Evolutionary conservation across 108 stramenopile genomes (phyloP).

Genomic region (Conticribra guillardii): DNA sequence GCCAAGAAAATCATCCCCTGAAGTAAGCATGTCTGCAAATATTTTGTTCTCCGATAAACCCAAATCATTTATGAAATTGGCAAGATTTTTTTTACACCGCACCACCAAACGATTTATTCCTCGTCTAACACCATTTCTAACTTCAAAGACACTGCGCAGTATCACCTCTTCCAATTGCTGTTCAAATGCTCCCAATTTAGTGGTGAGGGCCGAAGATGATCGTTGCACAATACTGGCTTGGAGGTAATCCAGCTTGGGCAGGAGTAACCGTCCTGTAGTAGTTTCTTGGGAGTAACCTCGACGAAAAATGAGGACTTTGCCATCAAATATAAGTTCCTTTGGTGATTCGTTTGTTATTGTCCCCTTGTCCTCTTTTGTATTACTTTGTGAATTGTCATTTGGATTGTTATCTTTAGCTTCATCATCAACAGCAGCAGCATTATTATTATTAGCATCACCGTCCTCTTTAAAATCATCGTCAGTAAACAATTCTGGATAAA

Average conservation of each 20-base stretch:
- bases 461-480: slow-evolving; percentile 27
- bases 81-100: no score
- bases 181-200: slow-evolving; percentile 48
- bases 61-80: slow-evolving; percentile 13
- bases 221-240: slow-evolving; percentile 81
- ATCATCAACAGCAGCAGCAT: no score
- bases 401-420: no score
- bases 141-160: background rate
- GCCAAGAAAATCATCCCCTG: background rate
- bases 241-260: slow-evolving; percentile 85
- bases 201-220: slow-evolving; percentile 55
- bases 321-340: slow-evolving; percentile 63
- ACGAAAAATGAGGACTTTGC: slow-evolving; percentile 71
- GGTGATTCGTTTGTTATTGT: background rate
- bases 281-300: slow-evolving; percentile 79
- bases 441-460: no score
- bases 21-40: slow-evolving; percentile 1
- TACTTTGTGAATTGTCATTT: background rate
- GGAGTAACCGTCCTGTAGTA: slow-evolving; percentile 68
- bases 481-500: slow-evolving; percentile 68
- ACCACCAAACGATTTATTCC: background rate
- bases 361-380: background rate
- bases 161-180: slow-evolving; percentile 21
- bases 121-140: slow-evolving; percentile 6
- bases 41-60: slow-evolving; percentile 22